A percentile compares a stretch with the other conserved stretches of the same genome.
phyloP scores from a whole-genome alignment of 805 yeast species.

The Hanseniaspora lachancei region DNA sequence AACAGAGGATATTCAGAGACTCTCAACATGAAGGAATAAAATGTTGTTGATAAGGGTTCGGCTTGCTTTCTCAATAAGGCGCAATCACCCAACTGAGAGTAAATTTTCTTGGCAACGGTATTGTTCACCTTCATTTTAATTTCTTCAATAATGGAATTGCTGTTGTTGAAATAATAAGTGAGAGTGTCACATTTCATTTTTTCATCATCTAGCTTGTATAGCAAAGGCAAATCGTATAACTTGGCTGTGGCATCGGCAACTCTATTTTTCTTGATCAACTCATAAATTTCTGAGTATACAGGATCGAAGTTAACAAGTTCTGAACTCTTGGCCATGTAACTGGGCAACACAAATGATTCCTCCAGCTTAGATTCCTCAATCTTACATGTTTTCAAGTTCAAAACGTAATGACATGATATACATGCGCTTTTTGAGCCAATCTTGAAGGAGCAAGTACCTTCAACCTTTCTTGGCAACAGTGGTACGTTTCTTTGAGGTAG shows the following conservation, averaged over 20 bases:
- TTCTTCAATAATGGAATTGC: conserved; percentile 55
- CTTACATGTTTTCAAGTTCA: conserved; percentile 59
- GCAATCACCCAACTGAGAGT: conserved; percentile 61
- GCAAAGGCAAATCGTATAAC: conserved; percentile 40
- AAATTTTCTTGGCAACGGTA: conserved; percentile 70
- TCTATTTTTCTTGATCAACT: background rate
- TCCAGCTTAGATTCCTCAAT: conserved; percentile 67
- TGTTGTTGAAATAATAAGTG: conserved; percentile 50
- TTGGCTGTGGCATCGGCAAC: background rate
- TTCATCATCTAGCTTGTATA: conserved; percentile 79
- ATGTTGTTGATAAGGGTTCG: conserved; percentile 66
- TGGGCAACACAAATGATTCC: conserved; percentile 57
- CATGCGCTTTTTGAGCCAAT: conserved; percentile 51
- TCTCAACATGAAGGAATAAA: conserved; percentile 65
- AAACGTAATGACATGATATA: conserved; percentile 64
- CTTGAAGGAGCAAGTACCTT: conserved; percentile 46
- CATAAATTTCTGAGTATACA: background rate
- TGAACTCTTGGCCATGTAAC: conserved; percentile 21
- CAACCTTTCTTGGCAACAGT: conserved; percentile 55
- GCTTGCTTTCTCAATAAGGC: conserved; percentile 81
- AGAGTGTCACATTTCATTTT: conserved; percentile 37
- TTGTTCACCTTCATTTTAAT: conserved; percentile 67
- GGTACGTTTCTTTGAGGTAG: conserved; percentile 62
- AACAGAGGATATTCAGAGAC: conserved; percentile 48
- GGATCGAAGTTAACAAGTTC: conserved; percentile 11